Base-by-base conservation (phyloP, 2,329 filamentous ascomycete species). In the Phyllosticta paracitricarpa region DNA sequence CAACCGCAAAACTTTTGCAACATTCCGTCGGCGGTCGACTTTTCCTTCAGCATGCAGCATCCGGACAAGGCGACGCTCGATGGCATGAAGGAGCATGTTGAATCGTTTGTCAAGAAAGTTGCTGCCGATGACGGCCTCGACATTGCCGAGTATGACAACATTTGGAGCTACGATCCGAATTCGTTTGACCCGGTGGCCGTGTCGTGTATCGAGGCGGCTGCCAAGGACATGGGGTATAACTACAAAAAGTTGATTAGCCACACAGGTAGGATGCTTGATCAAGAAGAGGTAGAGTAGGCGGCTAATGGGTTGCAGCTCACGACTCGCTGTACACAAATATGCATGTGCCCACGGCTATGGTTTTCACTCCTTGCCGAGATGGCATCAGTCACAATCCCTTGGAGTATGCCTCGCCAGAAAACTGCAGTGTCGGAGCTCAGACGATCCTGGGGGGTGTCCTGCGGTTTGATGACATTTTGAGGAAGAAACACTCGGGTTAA, bases 301-400 rank as follows among this genome's bases (percentile, higher is more conserved):
- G 33, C 56, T 58, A 22, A 58, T 48, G 40, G 28, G 3, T 22
- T 25, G 19, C 24, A 58, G 77, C 77, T 1, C 77, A 77, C 48
- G 78, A 76, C 65, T 85, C 81, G 65, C 84, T 86, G 5, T 84
- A 84, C 63, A 80, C 84, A 5, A 84, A 79, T 54, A 79, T 80
- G 64, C 75, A 77, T 48, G 83, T 81, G 54, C 85, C 84, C 17
- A 86, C 84, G 2, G 81, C 82, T 53, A 87, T 88, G 84, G 84
- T 87, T 28, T 88, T 88, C 66, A 81, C 86, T 19, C 84, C 84
- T 4, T 86, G 83, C 64, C 80, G 77, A 68, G 81, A 85, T 66
- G 85, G 85, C 1, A 73, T 87, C 22, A 85, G 82, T 66, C 85
- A 87, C 68, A 82, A 86, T 66, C 84, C 85, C 2, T 77, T 81